A percentile compares a stretch with the other conserved stretches of the same genome.
Conservation (phyloP, 345 rosid species). For the Rhodomyrtus tomentosa region DNA sequence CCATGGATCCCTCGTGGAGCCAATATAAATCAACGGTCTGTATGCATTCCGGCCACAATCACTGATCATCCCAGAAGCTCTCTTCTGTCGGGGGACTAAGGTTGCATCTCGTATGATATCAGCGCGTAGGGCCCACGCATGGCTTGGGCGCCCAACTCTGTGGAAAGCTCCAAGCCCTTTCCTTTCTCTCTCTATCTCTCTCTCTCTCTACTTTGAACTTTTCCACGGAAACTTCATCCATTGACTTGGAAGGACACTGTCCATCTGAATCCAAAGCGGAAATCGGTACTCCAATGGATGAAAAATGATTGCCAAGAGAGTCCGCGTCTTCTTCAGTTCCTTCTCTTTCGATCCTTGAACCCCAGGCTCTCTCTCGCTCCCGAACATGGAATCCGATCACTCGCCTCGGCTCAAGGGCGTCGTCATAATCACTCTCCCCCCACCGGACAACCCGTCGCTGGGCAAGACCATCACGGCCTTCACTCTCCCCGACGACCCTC, state of each 20-base stretch:
- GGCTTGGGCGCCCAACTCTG: not conserved
- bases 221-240: not conserved
- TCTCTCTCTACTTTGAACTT: not conserved
- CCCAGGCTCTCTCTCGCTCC: not conserved
- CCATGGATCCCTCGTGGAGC: no score
- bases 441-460: constrained; percentile 55
- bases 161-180: not conserved
- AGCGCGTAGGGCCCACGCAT: no score
- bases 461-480: constrained; percentile 91
- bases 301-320: not conserved
- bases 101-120: no score
- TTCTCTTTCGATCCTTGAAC: not conserved
- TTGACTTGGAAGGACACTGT: not conserved
- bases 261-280: not conserved
- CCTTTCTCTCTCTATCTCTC: not conserved
- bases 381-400: constrained; percentile 31
- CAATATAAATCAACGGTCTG: not conserved
- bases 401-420: constrained; percentile 29
- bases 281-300: not conserved
- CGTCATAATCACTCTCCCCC: constrained; percentile 85
- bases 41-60: not conserved
- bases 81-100: not conserved
- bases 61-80: no score
- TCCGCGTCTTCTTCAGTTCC: not conserved
- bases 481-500: constrained; percentile 39